Evolutionary conservation across 306 rosid species (phyloP).

Genomic region (Medicago ruthenica): DNA sequence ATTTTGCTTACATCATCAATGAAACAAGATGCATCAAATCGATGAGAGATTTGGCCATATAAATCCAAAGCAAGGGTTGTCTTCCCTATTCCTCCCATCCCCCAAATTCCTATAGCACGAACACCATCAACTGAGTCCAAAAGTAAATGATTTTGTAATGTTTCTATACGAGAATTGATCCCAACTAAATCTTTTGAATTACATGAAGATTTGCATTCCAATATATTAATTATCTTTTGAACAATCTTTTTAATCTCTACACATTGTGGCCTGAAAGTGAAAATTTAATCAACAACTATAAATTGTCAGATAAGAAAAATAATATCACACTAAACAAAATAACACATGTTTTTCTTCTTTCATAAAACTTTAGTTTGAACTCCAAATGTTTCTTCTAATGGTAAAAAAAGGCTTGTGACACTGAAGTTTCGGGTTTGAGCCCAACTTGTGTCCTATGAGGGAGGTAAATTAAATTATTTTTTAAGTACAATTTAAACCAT

Average conservation of each 20-base stretch:
- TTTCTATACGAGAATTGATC: constrained; percentile 16
- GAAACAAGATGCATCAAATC: not conserved
- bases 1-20: constrained; percentile 21
- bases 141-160: constrained; percentile 21
- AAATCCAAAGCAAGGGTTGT: constrained; percentile 16
- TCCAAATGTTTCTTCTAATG: no score
- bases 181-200: constrained; percentile 38
- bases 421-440: no score
- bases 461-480: no score
- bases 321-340: no score
- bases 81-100: constrained; percentile 46
- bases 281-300: not conserved
- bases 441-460: no score
- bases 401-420: no score
- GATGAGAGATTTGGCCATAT: not conserved
- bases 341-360: no score
- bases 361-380: no score
- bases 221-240: not conserved
- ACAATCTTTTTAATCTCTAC: constrained; percentile 6
- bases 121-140: constrained; percentile 7
- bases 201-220: not conserved
- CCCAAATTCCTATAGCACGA: constrained; percentile 30
- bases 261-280: not conserved
- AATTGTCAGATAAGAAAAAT: not conserved
- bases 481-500: no score